Evolutionary conservation across 371 early-diverging fungal species (phyloP).

Genomic region (Actinomortierella ambigua): DNA sequence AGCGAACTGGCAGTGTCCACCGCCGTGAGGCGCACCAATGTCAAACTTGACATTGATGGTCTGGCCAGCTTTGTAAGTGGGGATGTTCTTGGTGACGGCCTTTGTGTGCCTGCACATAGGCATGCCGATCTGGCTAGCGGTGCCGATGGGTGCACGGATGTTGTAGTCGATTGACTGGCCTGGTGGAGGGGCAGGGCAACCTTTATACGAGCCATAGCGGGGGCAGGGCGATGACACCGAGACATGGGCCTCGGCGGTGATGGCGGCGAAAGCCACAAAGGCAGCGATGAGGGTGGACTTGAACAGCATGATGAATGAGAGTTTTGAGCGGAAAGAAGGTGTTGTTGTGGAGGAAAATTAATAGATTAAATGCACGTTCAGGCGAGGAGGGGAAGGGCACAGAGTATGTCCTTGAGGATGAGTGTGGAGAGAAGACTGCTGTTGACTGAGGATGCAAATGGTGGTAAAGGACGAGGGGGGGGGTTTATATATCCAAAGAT

Average conservation of each 20-base stretch:
- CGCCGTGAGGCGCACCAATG: slow-evolving; percentile 50
- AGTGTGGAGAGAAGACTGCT: too few relatives aligned
- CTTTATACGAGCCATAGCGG: slow-evolving; percentile 16
- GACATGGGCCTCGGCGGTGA: slow-evolving; percentile 30
- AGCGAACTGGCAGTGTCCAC: slow-evolving; percentile 76
- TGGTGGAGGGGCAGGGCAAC: slow-evolving; percentile 33
- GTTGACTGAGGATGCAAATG: too few relatives aligned
- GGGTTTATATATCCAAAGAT: too few relatives aligned
- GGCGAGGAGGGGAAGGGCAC: too few relatives aligned
- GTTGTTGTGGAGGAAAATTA: too few relatives aligned
- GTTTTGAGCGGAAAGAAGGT: not conserved
- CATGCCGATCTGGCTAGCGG: not conserved
- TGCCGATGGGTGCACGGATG: slow-evolving; percentile 32
- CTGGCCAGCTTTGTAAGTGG: slow-evolving; percentile 41
- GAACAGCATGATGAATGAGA: slow-evolving; percentile 21
- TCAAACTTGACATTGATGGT: slow-evolving; percentile 34
- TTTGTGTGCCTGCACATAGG: slow-evolving; percentile 38
- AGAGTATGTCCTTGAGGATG: too few relatives aligned
- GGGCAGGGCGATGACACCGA: slow-evolving; percentile 28
- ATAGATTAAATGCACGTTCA: too few relatives aligned
- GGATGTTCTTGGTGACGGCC: slow-evolving; percentile 21
- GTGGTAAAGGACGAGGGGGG: too few relatives aligned
- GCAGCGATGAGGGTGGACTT: slow-evolving; percentile 20
- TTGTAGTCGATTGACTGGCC: slow-evolving; percentile 44
- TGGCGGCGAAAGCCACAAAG: slow-evolving; percentile 18